A percentile compares a stretch with the other conserved stretches of the same genome.
Conservation (phyloP, 768 basidiomycete species). For the Russula olivacea region DNA sequence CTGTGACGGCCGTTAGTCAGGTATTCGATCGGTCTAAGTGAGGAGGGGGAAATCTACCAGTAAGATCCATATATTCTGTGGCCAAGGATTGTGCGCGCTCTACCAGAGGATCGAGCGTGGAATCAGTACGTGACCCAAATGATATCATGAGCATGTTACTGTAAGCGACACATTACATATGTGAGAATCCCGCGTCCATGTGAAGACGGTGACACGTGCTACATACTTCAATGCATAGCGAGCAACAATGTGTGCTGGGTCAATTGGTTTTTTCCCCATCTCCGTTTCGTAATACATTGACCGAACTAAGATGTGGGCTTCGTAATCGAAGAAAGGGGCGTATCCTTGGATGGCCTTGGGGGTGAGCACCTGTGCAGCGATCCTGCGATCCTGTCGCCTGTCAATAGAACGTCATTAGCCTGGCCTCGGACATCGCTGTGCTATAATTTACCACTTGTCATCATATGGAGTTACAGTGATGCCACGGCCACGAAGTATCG, state of each 20-base stretch:
- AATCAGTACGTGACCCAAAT: slow-evolving; percentile 40
- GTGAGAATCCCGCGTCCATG: slow-evolving; percentile 4
- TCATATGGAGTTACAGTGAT: slow-evolving; percentile 43
- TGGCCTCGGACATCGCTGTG: background rate
- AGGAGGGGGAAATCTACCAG: slow-evolving; percentile 23
- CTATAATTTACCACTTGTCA: slow-evolving; percentile 35
- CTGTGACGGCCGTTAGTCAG: slow-evolving; percentile 17
- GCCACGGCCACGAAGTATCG: slow-evolving; percentile 39
- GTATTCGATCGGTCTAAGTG: background rate
- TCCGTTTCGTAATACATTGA: slow-evolving; percentile 34
- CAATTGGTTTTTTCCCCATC: slow-evolving; percentile 34
- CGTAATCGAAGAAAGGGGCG: slow-evolving; percentile 35
- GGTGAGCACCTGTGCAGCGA: slow-evolving; percentile 35
- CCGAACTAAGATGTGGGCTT: slow-evolving; percentile 38
- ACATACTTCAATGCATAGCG: slow-evolving; percentile 32
- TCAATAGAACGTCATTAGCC: background rate
- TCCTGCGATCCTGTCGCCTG: slow-evolving; percentile 33
- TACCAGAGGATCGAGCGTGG: slow-evolving; percentile 37
- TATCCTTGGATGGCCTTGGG: slow-evolving; percentile 35
- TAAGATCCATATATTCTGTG: slow-evolving; percentile 40
- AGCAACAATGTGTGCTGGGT: slow-evolving; percentile 38
- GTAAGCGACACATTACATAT: slow-evolving; percentile 5
- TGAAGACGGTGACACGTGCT: background rate
- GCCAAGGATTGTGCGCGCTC: slow-evolving; percentile 35
- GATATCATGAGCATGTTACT: slow-evolving; percentile 44